These are phyloP conservation scores for Rhynchosporium graminicola DNA, from an alignment of 2,329 filamentous ascomycete species.

Conservation along the genomic window DNA sequence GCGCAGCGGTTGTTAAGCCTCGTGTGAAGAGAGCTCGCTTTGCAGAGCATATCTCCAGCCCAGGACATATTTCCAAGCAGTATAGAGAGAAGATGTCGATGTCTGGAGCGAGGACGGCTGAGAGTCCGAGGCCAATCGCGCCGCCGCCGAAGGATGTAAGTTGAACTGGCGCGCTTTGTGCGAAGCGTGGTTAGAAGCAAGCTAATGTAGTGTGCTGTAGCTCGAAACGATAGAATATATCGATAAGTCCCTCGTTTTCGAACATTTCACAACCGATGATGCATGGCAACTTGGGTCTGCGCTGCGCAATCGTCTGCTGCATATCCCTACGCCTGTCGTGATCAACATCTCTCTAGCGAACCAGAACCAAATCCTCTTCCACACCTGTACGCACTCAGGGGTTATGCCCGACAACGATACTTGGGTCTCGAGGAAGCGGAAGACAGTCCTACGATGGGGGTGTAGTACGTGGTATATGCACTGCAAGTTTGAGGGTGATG, in stretches of 20 bases:
- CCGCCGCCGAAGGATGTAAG: conserved; percentile 31
- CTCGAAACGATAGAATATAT: conserved; percentile 38
- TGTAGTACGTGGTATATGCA: conserved; percentile 70
- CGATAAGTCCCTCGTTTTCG: conserved; percentile 38
- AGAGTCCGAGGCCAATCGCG: conserved; percentile 26
- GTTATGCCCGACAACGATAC: conserved; percentile 70
- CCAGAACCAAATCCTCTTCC: conserved; percentile 65
- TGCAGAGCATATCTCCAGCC: conserved; percentile 19
- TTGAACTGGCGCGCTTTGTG: background rate
- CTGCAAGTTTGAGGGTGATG: conserved; percentile 65
- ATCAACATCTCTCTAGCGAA: conserved; percentile 66
- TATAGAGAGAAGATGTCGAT: conserved; percentile 13
- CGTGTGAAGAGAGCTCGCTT: conserved; percentile 21
- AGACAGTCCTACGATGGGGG: conserved; percentile 71
- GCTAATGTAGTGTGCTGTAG: conserved; percentile 26
- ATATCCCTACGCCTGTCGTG: conserved; percentile 55
- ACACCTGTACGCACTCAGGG: conserved; percentile 65
- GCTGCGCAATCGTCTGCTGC: conserved; percentile 62
- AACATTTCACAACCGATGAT: conserved; percentile 60
- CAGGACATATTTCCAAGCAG: conserved; percentile 16
- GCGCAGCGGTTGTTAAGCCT: conserved; percentile 1
- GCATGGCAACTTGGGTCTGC: conserved; percentile 66
- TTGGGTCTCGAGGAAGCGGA: conserved; percentile 71
- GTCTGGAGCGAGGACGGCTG: conserved; percentile 15
- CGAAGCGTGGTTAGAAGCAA: conserved; percentile 2